Conservation (phyloP, 345 rosid species). For the Aquilaria malaccensis region DNA sequence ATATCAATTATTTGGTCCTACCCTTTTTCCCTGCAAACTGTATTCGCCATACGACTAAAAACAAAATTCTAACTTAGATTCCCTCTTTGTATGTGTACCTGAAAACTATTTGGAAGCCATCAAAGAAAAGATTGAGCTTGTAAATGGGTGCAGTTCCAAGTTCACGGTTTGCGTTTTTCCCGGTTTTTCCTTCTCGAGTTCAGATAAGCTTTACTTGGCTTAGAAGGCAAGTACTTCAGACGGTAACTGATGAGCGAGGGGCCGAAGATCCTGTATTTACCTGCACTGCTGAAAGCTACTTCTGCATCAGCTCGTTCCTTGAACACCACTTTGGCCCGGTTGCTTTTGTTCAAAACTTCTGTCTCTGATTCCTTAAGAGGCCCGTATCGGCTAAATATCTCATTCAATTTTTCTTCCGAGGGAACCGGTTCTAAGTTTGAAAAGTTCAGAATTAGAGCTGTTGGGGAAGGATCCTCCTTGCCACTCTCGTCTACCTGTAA, state of each 20-base stretch:
- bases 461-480: slow-evolving; percentile 23
- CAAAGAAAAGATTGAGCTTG: neutral
- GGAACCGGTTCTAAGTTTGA: slow-evolving; percentile 39
- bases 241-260: slow-evolving; percentile 55
- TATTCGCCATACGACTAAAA: neutral
- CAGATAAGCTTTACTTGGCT: slow-evolving; percentile 13
- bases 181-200: slow-evolving; percentile 13
- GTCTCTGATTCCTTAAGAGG: slow-evolving; percentile 38
- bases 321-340: slow-evolving; percentile 52
- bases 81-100: neutral
- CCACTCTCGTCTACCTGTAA: slow-evolving; percentile 12
- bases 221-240: slow-evolving; percentile 28
- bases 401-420: slow-evolving; percentile 33
- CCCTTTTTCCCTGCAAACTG: slow-evolving; percentile 1
- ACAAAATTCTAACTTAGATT: neutral
- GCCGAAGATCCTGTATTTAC: slow-evolving; percentile 52
- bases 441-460: slow-evolving; percentile 52
- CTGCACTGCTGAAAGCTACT: slow-evolving; percentile 56
- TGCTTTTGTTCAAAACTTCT: slow-evolving; percentile 37
- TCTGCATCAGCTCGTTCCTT: slow-evolving; percentile 43
- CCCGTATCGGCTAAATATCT: slow-evolving; percentile 49
- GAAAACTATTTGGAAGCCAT: neutral
- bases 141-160: slow-evolving; percentile 7
- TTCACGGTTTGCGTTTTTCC: slow-evolving; percentile 6
- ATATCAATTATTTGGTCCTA: slow-evolving; percentile 9